Evolutionary conservation across 208 protist genomes (phyloP).

Genomic region (Porcisia hertigi): DNA sequence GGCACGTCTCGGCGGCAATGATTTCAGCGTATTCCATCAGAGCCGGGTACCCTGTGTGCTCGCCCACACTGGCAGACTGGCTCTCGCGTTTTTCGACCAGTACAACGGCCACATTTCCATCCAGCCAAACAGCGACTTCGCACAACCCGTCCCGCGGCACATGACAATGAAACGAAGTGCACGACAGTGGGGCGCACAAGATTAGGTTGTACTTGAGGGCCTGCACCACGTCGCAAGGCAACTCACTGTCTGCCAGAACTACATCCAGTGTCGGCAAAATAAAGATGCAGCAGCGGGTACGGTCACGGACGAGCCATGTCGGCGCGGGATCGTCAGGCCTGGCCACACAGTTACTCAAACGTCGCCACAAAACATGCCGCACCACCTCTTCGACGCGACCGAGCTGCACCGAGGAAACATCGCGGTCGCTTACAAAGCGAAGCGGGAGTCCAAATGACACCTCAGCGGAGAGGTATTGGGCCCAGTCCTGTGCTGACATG

Average conservation of each 20-base stretch:
- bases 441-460: constrained; percentile 23
- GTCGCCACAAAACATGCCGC: constrained; percentile 15
- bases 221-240: constrained; percentile 14
- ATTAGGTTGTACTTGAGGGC: constrained; percentile 23
- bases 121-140: constrained; percentile 27
- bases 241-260: constrained; percentile 15
- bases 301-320: not conserved
- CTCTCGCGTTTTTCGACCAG: constrained; percentile 2
- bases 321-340: not conserved
- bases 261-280: constrained; percentile 16
- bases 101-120: constrained; percentile 19
- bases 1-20: constrained; percentile 8
- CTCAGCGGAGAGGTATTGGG: constrained; percentile 17
- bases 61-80: not conserved
- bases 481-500: constrained; percentile 23
- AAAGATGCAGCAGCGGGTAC: constrained; percentile 15
- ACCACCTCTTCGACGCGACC: constrained; percentile 23
- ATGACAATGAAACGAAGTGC: constrained; percentile 26
- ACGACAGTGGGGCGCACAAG: constrained; percentile 23
- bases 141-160: constrained; percentile 10
- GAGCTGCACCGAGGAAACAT: constrained; percentile 7
- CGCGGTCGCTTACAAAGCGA: constrained; percentile 13
- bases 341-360: not conserved
- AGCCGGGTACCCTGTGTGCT: not conserved
- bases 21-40: constrained; percentile 22